Conservation (phyloP, 2,329 filamentous ascomycete genomes). For the Pyrenochaeta sp. region DNA sequence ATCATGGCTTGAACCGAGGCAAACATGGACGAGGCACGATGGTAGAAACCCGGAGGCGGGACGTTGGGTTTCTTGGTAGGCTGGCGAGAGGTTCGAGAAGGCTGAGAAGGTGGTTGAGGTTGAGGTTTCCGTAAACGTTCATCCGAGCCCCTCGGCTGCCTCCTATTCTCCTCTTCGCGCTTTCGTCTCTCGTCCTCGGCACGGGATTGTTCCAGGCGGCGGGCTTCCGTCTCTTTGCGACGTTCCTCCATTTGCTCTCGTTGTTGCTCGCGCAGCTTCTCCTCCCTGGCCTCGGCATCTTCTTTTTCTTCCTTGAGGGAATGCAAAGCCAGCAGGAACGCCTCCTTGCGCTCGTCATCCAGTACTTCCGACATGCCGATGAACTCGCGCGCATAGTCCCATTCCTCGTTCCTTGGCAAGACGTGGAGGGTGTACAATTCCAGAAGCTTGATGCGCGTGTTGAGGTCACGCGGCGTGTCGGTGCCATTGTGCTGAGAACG, state of each 20-base stretch:
- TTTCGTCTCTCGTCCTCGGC: conserved; percentile 51
- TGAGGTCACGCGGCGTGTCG: conserved; percentile 83
- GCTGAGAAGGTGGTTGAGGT: conserved; percentile 35
- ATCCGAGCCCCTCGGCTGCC: conserved; percentile 42
- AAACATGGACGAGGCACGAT: conserved; percentile 55
- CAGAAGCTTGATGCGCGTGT: conserved; percentile 86
- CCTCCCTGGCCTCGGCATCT: conserved; percentile 69
- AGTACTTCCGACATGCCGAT: conserved; percentile 85
- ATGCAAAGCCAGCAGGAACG: conserved; percentile 85
- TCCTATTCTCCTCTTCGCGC: conserved; percentile 47
- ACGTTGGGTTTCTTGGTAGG: conserved; percentile 41
- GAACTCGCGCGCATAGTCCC: conserved; percentile 94
- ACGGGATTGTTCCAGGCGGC: conserved; percentile 49
- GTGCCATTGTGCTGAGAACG: conserved; percentile 64
- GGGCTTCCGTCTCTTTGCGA: conserved; percentile 52
- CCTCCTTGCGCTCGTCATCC: conserved; percentile 89
- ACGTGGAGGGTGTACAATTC: conserved; percentile 96
- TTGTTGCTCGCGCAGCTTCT: conserved; percentile 68
- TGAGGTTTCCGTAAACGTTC: conserved; percentile 36
- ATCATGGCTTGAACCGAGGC: conserved; percentile 58
- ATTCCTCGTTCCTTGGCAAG: conserved; percentile 90
- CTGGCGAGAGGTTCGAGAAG: conserved; percentile 33
- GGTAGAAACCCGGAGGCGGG: conserved; percentile 48
- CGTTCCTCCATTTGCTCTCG: conserved; percentile 62
- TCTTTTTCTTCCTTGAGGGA: conserved; percentile 84